phyloP scores from a whole-genome alignment of 225 moss, liverwort and hornwort species.

The Physcomitrium patens region DNA sequence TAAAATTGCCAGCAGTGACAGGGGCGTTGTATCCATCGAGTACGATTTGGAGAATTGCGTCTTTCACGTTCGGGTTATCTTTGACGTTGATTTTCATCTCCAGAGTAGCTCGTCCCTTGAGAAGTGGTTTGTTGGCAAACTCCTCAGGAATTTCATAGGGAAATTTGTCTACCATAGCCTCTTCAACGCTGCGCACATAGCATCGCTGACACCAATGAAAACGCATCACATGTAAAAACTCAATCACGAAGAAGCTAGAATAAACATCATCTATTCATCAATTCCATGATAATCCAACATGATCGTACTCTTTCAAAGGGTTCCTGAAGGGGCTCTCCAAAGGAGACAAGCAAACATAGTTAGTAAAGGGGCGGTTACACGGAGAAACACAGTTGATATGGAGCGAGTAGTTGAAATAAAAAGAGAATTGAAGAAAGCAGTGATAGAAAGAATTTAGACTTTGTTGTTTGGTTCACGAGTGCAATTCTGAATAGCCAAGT shows the following conservation, averaged over 20 bases:
- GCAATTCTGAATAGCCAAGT: not conserved
- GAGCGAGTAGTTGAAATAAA: too few relatives aligned
- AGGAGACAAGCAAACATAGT: not conserved
- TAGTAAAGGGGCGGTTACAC: not conserved
- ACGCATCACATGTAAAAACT: not conserved
- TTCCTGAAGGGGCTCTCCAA: too few relatives aligned
- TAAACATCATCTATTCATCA: not conserved
- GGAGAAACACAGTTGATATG: too few relatives aligned
- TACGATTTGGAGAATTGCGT: constrained; percentile 55
- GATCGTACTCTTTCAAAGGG: not conserved
- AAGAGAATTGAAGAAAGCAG: too few relatives aligned
- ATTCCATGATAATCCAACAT: not conserved
- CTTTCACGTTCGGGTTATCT: constrained; percentile 61
- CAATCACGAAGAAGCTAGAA: too few relatives aligned
- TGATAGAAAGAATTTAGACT: not conserved
- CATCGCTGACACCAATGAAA: not conserved
- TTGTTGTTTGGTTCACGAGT: not conserved
- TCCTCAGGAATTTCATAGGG: constrained; percentile 72
- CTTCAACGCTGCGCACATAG: constrained; percentile 62
- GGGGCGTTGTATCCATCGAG: constrained; percentile 88
- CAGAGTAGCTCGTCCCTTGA: constrained; percentile 73
- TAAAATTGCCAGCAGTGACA: constrained; percentile 79
- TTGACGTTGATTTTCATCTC: constrained; percentile 86
- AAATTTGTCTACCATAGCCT: constrained; percentile 72
- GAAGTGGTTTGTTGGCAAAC: constrained; percentile 59